phyloP scores from a whole-genome alignment of 2,329 filamentous ascomycete species.

The Claviceps africana region DNA sequence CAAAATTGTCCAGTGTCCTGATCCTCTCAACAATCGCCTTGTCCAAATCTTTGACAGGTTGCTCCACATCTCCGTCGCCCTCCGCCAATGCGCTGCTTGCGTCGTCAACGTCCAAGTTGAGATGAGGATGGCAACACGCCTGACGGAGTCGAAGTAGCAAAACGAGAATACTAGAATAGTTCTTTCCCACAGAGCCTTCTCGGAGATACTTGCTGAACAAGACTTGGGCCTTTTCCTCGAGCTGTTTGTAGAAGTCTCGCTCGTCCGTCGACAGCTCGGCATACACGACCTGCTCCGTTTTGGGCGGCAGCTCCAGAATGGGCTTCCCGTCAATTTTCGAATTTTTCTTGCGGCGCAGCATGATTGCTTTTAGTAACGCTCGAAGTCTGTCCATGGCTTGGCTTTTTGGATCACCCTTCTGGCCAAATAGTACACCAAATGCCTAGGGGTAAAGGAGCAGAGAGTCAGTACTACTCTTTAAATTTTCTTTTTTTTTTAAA shows the following conservation, averaged over 20 bases:
- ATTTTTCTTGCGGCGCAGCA: slow-evolving; percentile 70
- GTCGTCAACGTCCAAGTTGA: slow-evolving; percentile 22
- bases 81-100: slow-evolving; percentile 19
- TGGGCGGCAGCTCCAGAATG: slow-evolving; percentile 61
- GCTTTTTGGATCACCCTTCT: slow-evolving; percentile 33
- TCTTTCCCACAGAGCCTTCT: slow-evolving; percentile 50
- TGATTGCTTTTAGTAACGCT: slow-evolving; percentile 61
- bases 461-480: slow-evolving; percentile 4
- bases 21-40: slow-evolving; percentile 52
- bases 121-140: slow-evolving; percentile 32
- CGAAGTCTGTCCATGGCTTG: slow-evolving; percentile 61
- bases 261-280: slow-evolving; percentile 63
- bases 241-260: slow-evolving; percentile 59
- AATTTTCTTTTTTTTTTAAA: no score
- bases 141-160: slow-evolving; percentile 72
- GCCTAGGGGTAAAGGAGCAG: slow-evolving; percentile 7
- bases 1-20: slow-evolving; percentile 44
- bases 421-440: slow-evolving; percentile 28
- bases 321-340: slow-evolving; percentile 68
- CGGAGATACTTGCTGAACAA: slow-evolving; percentile 66
- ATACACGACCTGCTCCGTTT: slow-evolving; percentile 63
- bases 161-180: slow-evolving; percentile 67
- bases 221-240: slow-evolving; percentile 54
- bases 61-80: slow-evolving; percentile 33
- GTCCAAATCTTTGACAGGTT: slow-evolving; percentile 47